Base-by-base conservation (phyloP, 2,329 filamentous ascomycete genomes). In the Neonectria coccinea region DNA sequence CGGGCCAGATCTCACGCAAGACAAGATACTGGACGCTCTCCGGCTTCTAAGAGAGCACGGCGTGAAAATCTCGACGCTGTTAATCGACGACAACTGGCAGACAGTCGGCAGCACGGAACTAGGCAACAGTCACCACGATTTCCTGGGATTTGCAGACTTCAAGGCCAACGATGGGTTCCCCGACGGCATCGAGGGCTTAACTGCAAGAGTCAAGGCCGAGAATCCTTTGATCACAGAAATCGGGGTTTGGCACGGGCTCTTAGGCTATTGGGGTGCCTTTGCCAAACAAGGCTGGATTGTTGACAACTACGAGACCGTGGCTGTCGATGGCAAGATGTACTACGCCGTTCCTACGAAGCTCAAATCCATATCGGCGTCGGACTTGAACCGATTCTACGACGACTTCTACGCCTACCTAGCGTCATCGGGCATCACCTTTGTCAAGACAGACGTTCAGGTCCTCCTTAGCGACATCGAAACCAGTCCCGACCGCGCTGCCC, bases 81-180 rank as follows among this genome's bases (percentile, higher is more conserved):
- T 97, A 69, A 96, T 97, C 66, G 94, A 97, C 73, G 94, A 97
- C 76, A 95, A 94, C 72, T 97, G 94, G 94, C 92, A 96, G 78
- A 86, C 89, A n/a, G 82, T 94, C 55, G 86, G 84, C 69, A 9
- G 5, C n/a, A 62, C 59, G 7, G 80, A 81, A 31, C 69, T 75
- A 18, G 81, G 82, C 1, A 72, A 82, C 14, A 79, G 80, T 20
- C 82, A 84, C 39, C 56, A 31, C 14, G 42, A 50, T 3, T 58
- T 14, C 78, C 84, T 56, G 84, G 88, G 39, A 94, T 91, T 92
- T 87, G 87, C 14, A 85, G 89, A n/a, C 97, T 97, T 67, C 93
- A 97, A 75, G 93, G 93, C 1, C 91, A 94, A 65, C 85, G 82
- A 85, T 25, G 88, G 88, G 0, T 97, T 97, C 63, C 93, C 93